phyloP scores from a whole-genome alignment of 2,329 filamentous ascomycete genomes.

The Zopfia rhizophila region DNA sequence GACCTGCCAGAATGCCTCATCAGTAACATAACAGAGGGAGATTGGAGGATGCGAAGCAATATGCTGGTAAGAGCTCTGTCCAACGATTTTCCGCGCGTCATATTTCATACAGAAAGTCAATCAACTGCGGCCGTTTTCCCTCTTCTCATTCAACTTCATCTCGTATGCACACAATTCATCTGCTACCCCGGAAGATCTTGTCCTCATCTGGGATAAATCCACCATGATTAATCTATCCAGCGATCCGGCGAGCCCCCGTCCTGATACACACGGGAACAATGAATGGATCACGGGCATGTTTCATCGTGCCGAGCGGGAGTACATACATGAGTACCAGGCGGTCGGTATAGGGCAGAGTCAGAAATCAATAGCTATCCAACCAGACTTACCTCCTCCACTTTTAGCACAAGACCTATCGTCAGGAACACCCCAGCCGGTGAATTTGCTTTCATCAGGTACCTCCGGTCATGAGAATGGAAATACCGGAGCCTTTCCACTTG shows the following conservation, averaged over 20 bases:
- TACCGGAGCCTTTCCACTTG: no score
- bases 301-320: slow-evolving; percentile 22
- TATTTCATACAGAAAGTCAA: not conserved
- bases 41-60: slow-evolving; percentile 22
- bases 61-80: slow-evolving; percentile 12
- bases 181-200: slow-evolving; percentile 1
- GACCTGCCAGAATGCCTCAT: slow-evolving; percentile 7
- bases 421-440: no score
- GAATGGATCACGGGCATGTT: slow-evolving; percentile 16
- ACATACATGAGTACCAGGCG: slow-evolving; percentile 10
- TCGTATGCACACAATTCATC: slow-evolving; percentile 15
- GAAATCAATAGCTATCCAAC: no score
- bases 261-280: slow-evolving; percentile 18
- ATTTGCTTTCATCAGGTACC: no score
- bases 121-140: not conserved
- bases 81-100: not conserved
- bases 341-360: no score
- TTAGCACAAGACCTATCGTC: no score
- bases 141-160: not conserved
- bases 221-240: slow-evolving; percentile 10
- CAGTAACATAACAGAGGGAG: slow-evolving; percentile 11
- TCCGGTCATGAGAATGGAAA: no score
- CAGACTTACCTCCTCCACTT: no score
- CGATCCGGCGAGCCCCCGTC: slow-evolving; percentile 9
- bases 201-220: slow-evolving; percentile 12